phyloP scores from a whole-genome alignment of 2,329 filamentous ascomycete species.

The Colletotrichum tamarilloi region DNA sequence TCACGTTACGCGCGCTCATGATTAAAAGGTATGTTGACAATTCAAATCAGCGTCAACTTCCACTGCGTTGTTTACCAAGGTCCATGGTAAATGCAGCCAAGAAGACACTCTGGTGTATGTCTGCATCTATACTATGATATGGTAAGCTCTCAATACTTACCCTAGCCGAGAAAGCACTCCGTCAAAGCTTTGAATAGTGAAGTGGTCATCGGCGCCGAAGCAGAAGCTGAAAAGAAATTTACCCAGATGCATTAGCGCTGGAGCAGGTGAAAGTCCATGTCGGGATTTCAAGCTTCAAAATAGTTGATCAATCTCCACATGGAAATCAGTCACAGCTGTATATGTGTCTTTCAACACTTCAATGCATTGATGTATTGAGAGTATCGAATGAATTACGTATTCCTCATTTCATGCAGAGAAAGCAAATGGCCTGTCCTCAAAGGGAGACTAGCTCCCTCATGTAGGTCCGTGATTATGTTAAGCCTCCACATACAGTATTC shows the following conservation, averaged over 20 bases:
- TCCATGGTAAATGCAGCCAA: not conserved
- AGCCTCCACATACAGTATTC: not conserved
- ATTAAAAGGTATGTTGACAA: not conserved
- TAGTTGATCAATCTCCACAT: not conserved
- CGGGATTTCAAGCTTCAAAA: not conserved
- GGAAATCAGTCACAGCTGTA: not conserved
- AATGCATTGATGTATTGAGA: not conserved
- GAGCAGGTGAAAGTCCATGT: not conserved
- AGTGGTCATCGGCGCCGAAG: not conserved
- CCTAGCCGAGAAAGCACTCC: not conserved
- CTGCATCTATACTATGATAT: not conserved
- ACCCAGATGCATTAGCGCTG: not conserved
- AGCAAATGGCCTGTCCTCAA: not conserved
- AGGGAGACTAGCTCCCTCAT: not conserved
- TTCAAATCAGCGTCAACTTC: not conserved
- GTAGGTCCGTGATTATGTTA: not conserved
- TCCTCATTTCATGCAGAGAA: not conserved
- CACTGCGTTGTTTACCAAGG: not conserved
- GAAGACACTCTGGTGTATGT: not conserved
- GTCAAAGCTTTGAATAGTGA: not conserved
- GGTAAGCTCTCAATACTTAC: not conserved
- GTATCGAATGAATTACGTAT: not conserved
- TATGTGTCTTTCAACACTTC: not conserved
- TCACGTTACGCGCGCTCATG: not conserved
- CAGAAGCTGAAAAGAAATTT: not conserved